Conservation (phyloP, 192 early-diverging fungal genomes). For the Dimargaris verticillata region DNA sequence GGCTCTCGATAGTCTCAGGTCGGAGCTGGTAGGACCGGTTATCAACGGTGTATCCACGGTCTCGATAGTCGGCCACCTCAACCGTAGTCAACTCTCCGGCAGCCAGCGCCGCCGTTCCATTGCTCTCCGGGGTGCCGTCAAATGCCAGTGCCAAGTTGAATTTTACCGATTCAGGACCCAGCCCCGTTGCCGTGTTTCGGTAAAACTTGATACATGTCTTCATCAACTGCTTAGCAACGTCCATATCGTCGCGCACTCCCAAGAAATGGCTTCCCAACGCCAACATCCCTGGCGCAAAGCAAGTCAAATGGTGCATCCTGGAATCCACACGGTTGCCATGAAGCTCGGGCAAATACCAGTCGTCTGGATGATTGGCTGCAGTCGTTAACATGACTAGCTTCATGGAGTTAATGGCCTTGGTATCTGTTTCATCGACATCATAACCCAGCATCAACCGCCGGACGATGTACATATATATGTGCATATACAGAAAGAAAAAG, state of each 20-base stretch:
- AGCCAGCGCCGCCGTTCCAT: slow-evolving; percentile 4
- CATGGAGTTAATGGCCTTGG: slow-evolving; percentile 9
- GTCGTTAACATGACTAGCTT: neutral
- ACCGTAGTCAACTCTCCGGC: neutral
- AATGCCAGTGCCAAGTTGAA: slow-evolving; percentile 21
- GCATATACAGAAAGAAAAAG: too few species aligned
- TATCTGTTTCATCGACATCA: neutral
- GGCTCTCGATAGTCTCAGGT: slow-evolving; percentile 78
- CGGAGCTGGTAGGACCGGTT: slow-evolving; percentile 41
- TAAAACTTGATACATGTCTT: slow-evolving; percentile 68
- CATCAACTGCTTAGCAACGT: slow-evolving; percentile 60
- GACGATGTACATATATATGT: too few species aligned
- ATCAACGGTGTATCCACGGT: neutral
- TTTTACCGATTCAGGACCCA: slow-evolving; percentile 64
- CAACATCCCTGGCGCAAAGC: slow-evolving; percentile 75
- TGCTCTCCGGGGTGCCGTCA: slow-evolving; percentile 11
- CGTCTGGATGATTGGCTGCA: neutral
- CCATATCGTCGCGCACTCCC: slow-evolving; percentile 40
- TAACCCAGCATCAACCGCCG: too few species aligned
- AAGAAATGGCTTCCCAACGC: slow-evolving; percentile 46
- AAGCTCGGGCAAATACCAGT: slow-evolving; percentile 14
- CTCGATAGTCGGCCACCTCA: neutral
- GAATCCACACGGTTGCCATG: slow-evolving; percentile 15
- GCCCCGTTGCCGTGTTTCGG: slow-evolving; percentile 47
- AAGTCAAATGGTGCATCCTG: slow-evolving; percentile 90